Percentiles rank a stretch among this genome's conserved stretches.
Evolutionary conservation across 2,329 filamentous ascomycete genomes (phyloP).

Genomic region (Onygenales sp.): DNA sequence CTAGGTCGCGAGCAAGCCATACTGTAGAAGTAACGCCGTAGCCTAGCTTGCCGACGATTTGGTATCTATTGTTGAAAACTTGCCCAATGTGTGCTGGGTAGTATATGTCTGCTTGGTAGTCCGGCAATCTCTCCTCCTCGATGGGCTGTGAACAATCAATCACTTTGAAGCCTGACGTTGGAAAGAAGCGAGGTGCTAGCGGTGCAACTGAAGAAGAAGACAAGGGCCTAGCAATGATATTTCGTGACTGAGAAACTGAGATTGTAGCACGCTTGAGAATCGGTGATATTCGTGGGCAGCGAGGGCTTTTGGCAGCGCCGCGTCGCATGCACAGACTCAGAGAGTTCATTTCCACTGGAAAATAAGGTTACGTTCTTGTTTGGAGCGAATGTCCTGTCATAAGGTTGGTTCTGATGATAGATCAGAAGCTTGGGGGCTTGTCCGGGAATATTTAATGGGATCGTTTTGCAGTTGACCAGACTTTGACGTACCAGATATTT

Average conservation of each 20-base stretch:
- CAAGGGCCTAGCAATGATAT: not conserved
- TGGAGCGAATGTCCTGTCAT: too few relatives aligned
- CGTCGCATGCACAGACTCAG: not conserved
- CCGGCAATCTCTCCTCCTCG: not conserved
- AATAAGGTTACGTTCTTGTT: too few relatives aligned
- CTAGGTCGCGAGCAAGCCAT: slow-evolving; percentile 1
- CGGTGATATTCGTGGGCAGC: not conserved
- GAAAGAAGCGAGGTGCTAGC: not conserved
- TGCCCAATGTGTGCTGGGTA: slow-evolving; percentile 3
- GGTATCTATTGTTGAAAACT: not conserved
- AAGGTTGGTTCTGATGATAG: too few relatives aligned
- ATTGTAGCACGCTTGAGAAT: not conserved
- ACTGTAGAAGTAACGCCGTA: slow-evolving; percentile 3
- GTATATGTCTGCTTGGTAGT: not conserved
- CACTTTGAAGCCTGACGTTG: slow-evolving; percentile 1
- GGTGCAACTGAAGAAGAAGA: not conserved
- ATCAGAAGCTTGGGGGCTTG: too few relatives aligned
- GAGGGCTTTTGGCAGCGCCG: not conserved
- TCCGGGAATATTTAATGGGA: too few relatives aligned
- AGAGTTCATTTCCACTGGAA: not conserved
- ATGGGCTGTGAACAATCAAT: slow-evolving; percentile 1
- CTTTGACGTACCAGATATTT: too few relatives aligned
- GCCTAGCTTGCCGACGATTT: not conserved
- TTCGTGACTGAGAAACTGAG: not conserved
- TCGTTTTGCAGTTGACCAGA: too few relatives aligned